Evolutionary conservation across 371 early-diverging fungal genomes (phyloP).

Genomic region (Coemansia sp.): DNA sequence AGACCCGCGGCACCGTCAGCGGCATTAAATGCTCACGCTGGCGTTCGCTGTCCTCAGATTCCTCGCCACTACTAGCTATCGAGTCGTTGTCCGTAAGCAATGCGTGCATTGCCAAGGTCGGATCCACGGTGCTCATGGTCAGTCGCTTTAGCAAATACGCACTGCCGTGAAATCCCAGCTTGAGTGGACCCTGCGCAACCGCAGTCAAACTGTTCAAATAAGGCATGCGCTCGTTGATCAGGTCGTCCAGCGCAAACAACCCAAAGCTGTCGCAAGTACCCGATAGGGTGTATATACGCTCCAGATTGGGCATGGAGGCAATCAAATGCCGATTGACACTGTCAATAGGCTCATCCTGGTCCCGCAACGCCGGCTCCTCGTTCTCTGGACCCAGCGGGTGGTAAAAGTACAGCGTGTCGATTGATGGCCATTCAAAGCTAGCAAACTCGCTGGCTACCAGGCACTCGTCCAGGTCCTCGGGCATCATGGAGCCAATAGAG

Average conservation of each 20-base stretch:
- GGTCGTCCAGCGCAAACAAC: conserved; percentile 34
- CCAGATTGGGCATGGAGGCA: conserved; percentile 14
- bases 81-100: too few species aligned
- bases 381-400: conserved; percentile 7
- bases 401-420: conserved; percentile 22
- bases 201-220: conserved; percentile 12
- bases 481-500: neutral
- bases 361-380: neutral
- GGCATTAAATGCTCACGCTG: neutral
- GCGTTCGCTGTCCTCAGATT: neutral
- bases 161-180: conserved; percentile 9
- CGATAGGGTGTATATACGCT: conserved; percentile 19
- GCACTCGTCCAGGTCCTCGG: conserved; percentile 1
- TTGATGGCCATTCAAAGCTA: conserved; percentile 30
- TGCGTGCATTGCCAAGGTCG: too few species aligned
- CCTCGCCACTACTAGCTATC: neutral
- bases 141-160: conserved; percentile 10
- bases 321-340: conserved; percentile 14
- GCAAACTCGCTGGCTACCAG: conserved; percentile 17
- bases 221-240: conserved; percentile 16
- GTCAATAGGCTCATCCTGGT: conserved; percentile 22
- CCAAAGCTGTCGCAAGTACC: conserved; percentile 39
- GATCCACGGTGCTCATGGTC: conserved; percentile 6
- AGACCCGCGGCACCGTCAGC: conserved; percentile 6
- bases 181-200: conserved; percentile 3